Evolutionary conservation across 1,284 basidiomycete species (phyloP).

Genomic region (Ceratobasidium theobromae): DNA sequence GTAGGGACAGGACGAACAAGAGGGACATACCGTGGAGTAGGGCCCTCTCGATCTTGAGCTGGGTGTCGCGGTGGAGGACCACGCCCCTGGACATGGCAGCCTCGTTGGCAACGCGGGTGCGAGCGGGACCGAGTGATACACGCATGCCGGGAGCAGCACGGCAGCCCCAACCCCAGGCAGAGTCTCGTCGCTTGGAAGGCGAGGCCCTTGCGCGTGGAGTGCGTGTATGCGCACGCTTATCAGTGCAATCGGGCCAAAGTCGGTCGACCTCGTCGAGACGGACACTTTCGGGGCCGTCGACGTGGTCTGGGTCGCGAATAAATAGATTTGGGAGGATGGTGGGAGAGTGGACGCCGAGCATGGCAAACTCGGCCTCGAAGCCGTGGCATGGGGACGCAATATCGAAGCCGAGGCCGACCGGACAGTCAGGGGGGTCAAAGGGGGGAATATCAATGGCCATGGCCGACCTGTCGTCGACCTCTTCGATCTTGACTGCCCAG

Average conservation of each 20-base stretch:
- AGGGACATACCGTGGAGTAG: conserved; percentile 18
- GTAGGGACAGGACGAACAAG: background rate
- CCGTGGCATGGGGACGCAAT: background rate
- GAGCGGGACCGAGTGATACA: conserved; percentile 5
- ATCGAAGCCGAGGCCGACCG: conserved; percentile 15
- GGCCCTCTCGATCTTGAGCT: conserved; percentile 9
- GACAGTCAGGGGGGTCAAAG: conserved; percentile 3
- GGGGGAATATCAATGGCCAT: conserved; percentile 6
- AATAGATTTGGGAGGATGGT: background rate
- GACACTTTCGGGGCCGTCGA: conserved; percentile 16
- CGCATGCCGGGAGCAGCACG: conserved; percentile 22
- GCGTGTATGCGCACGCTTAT: conserved; percentile 30
- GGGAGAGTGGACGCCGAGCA: conserved; percentile 20
- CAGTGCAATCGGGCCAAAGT: conserved; percentile 8
- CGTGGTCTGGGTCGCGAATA: conserved; percentile 3
- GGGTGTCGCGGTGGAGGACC: background rate
- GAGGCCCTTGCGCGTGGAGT: background rate
- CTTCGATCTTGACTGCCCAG: conserved; percentile 29
- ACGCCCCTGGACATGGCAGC: background rate
- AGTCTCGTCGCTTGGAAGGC: conserved; percentile 8
- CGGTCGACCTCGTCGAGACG: conserved; percentile 17
- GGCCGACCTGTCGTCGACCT: background rate
- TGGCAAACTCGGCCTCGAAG: conserved; percentile 15
- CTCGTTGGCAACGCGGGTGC: background rate
- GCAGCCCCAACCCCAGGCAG: conserved; percentile 10